Evolutionary conservation across 768 basidiomycete genomes (phyloP).

Genomic region (Paxillus rubicundulus): DNA sequence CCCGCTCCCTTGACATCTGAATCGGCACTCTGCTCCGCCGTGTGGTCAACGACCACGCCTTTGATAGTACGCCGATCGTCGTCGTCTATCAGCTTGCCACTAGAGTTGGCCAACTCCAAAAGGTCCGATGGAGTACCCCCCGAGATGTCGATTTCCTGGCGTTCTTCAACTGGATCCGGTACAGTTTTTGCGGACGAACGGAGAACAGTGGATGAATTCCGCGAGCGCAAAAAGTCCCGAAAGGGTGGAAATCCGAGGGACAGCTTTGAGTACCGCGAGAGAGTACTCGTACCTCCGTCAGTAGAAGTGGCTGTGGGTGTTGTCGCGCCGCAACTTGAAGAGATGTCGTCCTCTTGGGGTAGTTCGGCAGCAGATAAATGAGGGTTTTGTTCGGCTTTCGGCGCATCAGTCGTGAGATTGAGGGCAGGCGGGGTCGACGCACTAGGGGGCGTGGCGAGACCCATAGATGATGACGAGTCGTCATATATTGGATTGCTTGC

Average conservation of each 20-base stretch:
- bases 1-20: conserved; percentile 12
- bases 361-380: conserved; percentile 13
- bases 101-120: conserved; percentile 8
- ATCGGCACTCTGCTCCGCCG: conserved; percentile 12
- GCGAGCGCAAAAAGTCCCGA: conserved; percentile 59
- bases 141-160: conserved; percentile 17
- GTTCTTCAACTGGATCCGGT: conserved; percentile 20
- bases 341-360: conserved; percentile 37
- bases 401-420: conserved; percentile 22
- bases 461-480: conserved; percentile 22
- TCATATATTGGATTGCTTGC: conserved; percentile 16
- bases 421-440: conserved; percentile 13
- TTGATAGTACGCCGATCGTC: conserved; percentile 44
- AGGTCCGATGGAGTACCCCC: conserved; percentile 5
- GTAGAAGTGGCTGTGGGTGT: conserved; percentile 49
- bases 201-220: conserved; percentile 49
- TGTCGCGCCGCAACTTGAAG: conserved; percentile 52
- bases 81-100: conserved; percentile 30
- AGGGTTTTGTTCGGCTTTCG: conserved; percentile 24
- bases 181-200: conserved; percentile 21
- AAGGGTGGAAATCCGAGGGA: conserved; percentile 59
- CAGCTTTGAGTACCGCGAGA: conserved; percentile 40
- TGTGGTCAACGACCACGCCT: conserved; percentile 23
- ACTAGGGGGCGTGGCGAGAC: conserved; percentile 24
- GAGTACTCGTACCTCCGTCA: conserved; percentile 30